Evolutionary conservation across 2,329 filamentous ascomycete genomes (phyloP).

Genomic region (Metarhizium anisopliae): DNA sequence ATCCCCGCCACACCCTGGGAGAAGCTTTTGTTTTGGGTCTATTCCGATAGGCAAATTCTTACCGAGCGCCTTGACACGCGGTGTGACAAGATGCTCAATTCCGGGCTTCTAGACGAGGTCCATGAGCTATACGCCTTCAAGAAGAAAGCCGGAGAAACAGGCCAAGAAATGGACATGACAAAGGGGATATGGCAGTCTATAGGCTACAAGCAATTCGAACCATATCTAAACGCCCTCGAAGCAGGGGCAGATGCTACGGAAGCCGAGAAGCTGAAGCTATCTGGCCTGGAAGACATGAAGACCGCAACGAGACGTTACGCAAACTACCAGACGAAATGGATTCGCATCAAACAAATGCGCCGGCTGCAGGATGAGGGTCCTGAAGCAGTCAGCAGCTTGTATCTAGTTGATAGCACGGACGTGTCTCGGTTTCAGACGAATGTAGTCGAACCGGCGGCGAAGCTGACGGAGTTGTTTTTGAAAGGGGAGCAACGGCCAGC

Average conservation of each 20-base stretch:
- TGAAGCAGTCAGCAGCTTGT: slow-evolving; percentile 50
- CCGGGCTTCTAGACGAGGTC: slow-evolving; percentile 41
- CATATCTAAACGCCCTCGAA: slow-evolving; percentile 50
- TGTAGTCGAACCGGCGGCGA: slow-evolving; percentile 58
- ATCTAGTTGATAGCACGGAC: slow-evolving; percentile 73
- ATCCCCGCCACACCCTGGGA: slow-evolving; percentile 30
- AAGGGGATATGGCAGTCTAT: slow-evolving; percentile 95
- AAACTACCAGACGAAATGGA: slow-evolving; percentile 77
- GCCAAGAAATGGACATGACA: slow-evolving; percentile 55
- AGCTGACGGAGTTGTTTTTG: slow-evolving; percentile 57
- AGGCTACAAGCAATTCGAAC: slow-evolving; percentile 83
- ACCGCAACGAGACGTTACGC: slow-evolving; percentile 82
- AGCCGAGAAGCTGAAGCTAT: slow-evolving; percentile 44
- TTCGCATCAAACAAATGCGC: slow-evolving; percentile 70
- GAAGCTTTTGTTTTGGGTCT: slow-evolving; percentile 77
- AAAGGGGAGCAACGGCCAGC: slow-evolving; percentile 41
- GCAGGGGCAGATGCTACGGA: slow-evolving; percentile 21
- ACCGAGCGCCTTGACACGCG: slow-evolving; percentile 63
- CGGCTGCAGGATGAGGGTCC: slow-evolving; percentile 49
- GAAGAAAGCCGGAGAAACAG: slow-evolving; percentile 27
- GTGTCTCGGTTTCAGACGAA: slow-evolving; percentile 47
- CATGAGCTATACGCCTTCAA: slow-evolving; percentile 35
- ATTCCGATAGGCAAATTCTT: slow-evolving; percentile 61
- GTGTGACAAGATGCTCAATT: slow-evolving; percentile 73
- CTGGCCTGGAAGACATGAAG: slow-evolving; percentile 67